phyloP scores from a whole-genome alignment of 2,329 filamentous ascomycete species.

The Neocatenulostroma microsporum region DNA sequence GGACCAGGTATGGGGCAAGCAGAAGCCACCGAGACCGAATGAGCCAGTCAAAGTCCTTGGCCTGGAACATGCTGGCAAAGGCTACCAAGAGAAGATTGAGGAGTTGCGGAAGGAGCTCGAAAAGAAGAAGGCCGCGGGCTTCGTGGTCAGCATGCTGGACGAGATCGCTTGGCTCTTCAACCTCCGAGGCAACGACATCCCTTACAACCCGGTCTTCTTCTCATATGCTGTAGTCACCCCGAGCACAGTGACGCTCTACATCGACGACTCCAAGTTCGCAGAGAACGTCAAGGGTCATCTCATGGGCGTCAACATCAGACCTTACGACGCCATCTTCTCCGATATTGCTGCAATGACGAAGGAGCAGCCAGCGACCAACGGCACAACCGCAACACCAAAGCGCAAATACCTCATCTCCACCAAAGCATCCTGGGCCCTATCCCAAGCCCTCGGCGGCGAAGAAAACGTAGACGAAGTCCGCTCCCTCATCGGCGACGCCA shows the following conservation, averaged over 20 bases:
- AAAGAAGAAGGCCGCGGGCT: slow-evolving; percentile 79
- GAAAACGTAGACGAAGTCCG: slow-evolving; percentile 76
- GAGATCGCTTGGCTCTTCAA: slow-evolving; percentile 99
- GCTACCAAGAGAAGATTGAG: slow-evolving; percentile 70
- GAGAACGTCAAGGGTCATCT: slow-evolving; percentile 63
- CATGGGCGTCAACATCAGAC: slow-evolving; percentile 63
- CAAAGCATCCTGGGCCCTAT: slow-evolving; percentile 87
- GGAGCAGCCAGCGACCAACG: slow-evolving; percentile 20
- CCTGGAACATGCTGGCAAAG: slow-evolving; percentile 70
- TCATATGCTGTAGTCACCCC: slow-evolving; percentile 86
- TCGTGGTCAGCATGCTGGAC: slow-evolving; percentile 90
- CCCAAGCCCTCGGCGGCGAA: slow-evolving; percentile 76
- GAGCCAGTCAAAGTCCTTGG: slow-evolving; percentile 67
- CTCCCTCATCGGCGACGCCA: slow-evolving; percentile 81
- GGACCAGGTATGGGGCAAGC: slow-evolving; percentile 77
- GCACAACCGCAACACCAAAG: slow-evolving; percentile 30
- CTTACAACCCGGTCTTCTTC: slow-evolving; percentile 98
- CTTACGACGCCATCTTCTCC: slow-evolving; percentile 73
- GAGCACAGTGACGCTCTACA: slow-evolving; percentile 67
- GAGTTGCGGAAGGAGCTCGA: slow-evolving; percentile 85
- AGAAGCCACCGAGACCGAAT: slow-evolving; percentile 65
- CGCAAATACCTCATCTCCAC: slow-evolving; percentile 77
- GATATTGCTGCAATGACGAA: slow-evolving; percentile 62
- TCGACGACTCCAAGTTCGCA: slow-evolving; percentile 71
- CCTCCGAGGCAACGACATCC: slow-evolving; percentile 85